Base-by-base conservation (phyloP, 345 rosid species). In the Durio zibethinus region DNA sequence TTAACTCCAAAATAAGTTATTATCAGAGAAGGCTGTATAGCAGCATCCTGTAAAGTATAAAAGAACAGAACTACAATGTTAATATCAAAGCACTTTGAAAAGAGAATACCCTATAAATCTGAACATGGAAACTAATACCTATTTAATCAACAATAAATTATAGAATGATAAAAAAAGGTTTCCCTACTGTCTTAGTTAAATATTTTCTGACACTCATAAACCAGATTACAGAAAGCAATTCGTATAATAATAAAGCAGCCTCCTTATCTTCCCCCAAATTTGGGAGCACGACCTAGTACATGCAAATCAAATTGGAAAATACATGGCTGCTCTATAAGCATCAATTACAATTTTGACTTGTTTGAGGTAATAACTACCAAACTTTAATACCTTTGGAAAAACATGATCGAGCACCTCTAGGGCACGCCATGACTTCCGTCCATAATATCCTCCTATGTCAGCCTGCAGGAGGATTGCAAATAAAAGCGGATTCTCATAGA, bases 1-100 rank as follows among this genome's bases (percentile, higher is more conserved):
- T 97, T 97, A 72, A 98, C 99, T 38, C 99, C 99, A 81, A 97
- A 92, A 83, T 97, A 97, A 18, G 92, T 98, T 79, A 97, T 85
- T 74, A 92, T 90, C 81, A 97, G 77, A 75, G 92, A 81, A 76
- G 99, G 99, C 81, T 92, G 98, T 62, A 52, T 80, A 16, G 78
- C 79, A 79, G 87, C 94, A 84, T 91, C 97, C 98, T 97, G 67
- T 25, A 64, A 16, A 0, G 36, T 5, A 33, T 42, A 52, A 48
- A 40, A 50, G 25, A 33, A 25, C 6, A 25, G 4, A 52, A 33
- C 69, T 11, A 27, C 1, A 6, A 45, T 57, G 57, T 7, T 25
- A 16, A 52, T 45, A 15, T 62, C 69, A 18, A 45, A 61, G 7
- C 38, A 16, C 31, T 43, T 29, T 69, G 14, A 25, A n/a, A 42